Evolutionary conservation across 441 rosid species (phyloP).

Genomic region (Croton setiger): DNA sequence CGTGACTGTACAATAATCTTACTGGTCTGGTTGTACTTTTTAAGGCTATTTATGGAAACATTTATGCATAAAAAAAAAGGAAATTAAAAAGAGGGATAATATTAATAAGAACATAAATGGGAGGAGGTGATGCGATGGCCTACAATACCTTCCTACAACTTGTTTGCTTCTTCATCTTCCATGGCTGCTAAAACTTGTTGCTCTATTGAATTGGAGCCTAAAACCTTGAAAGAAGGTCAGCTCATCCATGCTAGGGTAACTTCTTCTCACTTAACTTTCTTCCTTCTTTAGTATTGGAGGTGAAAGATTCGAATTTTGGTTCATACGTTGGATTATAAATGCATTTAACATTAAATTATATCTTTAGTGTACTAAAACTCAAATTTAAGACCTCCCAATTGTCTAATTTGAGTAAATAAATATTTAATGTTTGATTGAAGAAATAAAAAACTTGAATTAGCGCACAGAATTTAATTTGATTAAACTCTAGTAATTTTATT

Average conservation of each 20-base stretch:
- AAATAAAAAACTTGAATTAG: too few species aligned
- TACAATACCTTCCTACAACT: neutral
- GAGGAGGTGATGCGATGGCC: slow-evolving; percentile 13
- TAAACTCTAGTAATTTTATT: too few species aligned
- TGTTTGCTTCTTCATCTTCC: neutral
- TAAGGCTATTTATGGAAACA: neutral
- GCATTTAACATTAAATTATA: too few species aligned
- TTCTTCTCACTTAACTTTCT: neutral
- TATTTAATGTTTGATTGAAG: too few species aligned
- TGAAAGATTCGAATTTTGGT: too few species aligned
- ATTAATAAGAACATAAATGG: neutral
- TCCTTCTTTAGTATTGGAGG: neutral
- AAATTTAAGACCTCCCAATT: too few species aligned
- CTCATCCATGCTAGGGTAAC: slow-evolving; percentile 34
- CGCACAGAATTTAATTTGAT: too few species aligned
- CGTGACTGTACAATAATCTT: slow-evolving; percentile 20
- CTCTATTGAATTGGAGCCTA: slow-evolving; percentile 47
- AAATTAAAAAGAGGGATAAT: too few species aligned
- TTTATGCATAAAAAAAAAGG: neutral
- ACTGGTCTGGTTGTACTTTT: too few species aligned
- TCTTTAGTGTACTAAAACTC: too few species aligned
- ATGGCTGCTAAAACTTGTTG: slow-evolving; percentile 44
- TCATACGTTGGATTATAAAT: too few species aligned
- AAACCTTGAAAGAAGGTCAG: slow-evolving; percentile 38
- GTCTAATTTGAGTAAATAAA: too few species aligned